Base-by-base conservation (phyloP, 192 early-diverging fungal species). In the Diversispora eburnea region DNA sequence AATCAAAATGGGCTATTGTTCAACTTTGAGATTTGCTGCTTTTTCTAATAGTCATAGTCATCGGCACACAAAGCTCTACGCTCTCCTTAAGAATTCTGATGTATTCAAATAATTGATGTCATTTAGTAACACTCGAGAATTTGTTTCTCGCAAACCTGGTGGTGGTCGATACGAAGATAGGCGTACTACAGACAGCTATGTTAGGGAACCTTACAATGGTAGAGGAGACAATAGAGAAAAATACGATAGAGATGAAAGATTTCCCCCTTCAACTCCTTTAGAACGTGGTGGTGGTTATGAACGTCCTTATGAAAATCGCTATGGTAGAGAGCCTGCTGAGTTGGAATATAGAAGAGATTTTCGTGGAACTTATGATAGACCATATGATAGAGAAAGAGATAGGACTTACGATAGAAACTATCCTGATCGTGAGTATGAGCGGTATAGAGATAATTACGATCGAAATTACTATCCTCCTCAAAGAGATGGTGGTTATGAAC, bases 301-400 rank as follows among this genome's bases (percentile, higher is more conserved):
- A 58, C 69, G 54, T 25, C 42, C 69, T 17, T 70, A 70, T 43
- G 69, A 33, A 2, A 33, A 70, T 70, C 69, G 69, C 19, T 70
- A 70, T 70, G 54, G 54, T 57, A 55, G 69, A 55, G 69, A 70
- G 39, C 69, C 69, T n/a, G 47, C 48, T 19, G 69, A 70, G 5
- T 0, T 58, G 3, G 69, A 70, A 58, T 70, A 70, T 33, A 70
- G 69, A 58, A 70, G 69, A 70, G 69, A 70, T 20, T 70, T 58
- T 70, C 52, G 69, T 43, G 39, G 51, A 7, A 17, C 69, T 5
- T 70, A 70, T 70, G 69, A 70, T 41, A 55, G 69, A 70, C 20
- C 45, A 19, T 70, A 70, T 58, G 69, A 70, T 5, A 70, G 69
- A 70, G 69, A 70, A 49, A 55, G 69, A 70, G 69, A 58, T 45